Conservation (phyloP, 768 basidiomycete species). For the Tulasnella sp. region DNA sequence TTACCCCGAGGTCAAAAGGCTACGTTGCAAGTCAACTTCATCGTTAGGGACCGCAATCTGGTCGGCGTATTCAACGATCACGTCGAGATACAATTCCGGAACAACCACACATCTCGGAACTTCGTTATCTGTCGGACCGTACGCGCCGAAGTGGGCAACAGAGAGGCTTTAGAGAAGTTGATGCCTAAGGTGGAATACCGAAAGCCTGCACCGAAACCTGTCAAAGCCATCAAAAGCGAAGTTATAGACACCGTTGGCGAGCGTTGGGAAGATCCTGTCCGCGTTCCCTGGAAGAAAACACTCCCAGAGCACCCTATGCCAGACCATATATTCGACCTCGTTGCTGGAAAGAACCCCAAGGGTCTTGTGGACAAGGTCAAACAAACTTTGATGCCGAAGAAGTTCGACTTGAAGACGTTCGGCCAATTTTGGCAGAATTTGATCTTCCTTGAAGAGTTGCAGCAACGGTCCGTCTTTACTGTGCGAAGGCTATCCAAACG, state of each 20-base stretch:
- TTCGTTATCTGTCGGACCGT: conserved; percentile 57
- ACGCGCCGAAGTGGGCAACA: conserved; percentile 51
- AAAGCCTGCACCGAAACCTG: conserved; percentile 41
- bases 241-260: neutral
- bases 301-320: conserved; percentile 37
- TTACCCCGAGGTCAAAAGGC: neutral
- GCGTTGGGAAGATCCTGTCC: neutral
- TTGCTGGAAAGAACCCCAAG: conserved; percentile 7
- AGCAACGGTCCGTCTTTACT: neutral
- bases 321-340: conserved; percentile 39
- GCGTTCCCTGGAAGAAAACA: neutral
- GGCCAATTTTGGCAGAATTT: conserved; percentile 51
- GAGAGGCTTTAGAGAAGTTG: conserved; percentile 52
- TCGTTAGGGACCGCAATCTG: neutral
- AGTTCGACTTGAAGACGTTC: conserved; percentile 49
- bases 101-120: conserved; percentile 47
- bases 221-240: neutral
- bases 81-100: conserved; percentile 57
- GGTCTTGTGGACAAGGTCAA: conserved; percentile 38
- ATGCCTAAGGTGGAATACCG: conserved; percentile 42
- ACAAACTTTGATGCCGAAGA: conserved; percentile 47
- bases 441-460: conserved; percentile 53
- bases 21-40: neutral
- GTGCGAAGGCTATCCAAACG: neutral
- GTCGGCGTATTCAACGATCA: conserved; percentile 51